These are phyloP conservation scores for Raffaelea deltoideospora DNA, from an alignment of 2,329 filamentous ascomycete genomes.

Conservation along the genomic window DNA sequence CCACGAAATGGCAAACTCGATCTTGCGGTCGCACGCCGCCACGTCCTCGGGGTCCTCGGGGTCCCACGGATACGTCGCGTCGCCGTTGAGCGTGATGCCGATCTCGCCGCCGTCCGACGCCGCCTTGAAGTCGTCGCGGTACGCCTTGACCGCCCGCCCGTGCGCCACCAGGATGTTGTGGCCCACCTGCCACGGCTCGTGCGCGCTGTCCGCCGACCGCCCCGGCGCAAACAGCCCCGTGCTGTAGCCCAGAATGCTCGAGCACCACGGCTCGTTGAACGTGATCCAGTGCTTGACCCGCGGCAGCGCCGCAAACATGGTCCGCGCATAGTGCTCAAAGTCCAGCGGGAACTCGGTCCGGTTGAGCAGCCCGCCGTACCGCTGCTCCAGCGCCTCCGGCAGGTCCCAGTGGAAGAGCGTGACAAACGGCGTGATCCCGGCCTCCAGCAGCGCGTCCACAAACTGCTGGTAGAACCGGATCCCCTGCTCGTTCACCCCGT, in stretches of 20 bases:
- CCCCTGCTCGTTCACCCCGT: slow-evolving; percentile 66
- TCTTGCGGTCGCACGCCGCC: slow-evolving; percentile 63
- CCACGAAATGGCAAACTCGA: slow-evolving; percentile 80
- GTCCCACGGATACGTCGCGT: slow-evolving; percentile 74
- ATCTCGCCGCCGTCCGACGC: slow-evolving; percentile 55
- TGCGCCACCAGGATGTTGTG: slow-evolving; percentile 72
- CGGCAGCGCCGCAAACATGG: slow-evolving; percentile 58
- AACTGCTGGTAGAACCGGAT: slow-evolving; percentile 66
- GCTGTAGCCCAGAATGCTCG: slow-evolving; percentile 64
- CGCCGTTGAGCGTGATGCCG: slow-evolving; percentile 77
- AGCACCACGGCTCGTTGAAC: slow-evolving; percentile 84
- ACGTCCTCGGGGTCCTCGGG: slow-evolving; percentile 58
- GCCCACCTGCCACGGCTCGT: slow-evolving; percentile 70
- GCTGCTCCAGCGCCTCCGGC: slow-evolving; percentile 60
- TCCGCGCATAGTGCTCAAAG: slow-evolving; percentile 62
- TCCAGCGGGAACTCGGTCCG: slow-evolving; percentile 70
- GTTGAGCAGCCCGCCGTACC: slow-evolving; percentile 70
- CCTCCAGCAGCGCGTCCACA: slow-evolving; percentile 60
- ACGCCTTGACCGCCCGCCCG: slow-evolving; percentile 64
- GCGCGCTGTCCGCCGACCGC: slow-evolving; percentile 60
- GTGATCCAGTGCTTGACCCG: slow-evolving; percentile 82
- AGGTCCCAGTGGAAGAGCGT: slow-evolving; percentile 85
- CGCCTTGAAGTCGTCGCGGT: slow-evolving; percentile 67
- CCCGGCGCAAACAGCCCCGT: slow-evolving; percentile 68
- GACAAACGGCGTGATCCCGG: slow-evolving; percentile 65